These are phyloP conservation scores for Trebouxia sp. DNA, from an alignment of 139 green algal species.

Conservation along the genomic window DNA sequence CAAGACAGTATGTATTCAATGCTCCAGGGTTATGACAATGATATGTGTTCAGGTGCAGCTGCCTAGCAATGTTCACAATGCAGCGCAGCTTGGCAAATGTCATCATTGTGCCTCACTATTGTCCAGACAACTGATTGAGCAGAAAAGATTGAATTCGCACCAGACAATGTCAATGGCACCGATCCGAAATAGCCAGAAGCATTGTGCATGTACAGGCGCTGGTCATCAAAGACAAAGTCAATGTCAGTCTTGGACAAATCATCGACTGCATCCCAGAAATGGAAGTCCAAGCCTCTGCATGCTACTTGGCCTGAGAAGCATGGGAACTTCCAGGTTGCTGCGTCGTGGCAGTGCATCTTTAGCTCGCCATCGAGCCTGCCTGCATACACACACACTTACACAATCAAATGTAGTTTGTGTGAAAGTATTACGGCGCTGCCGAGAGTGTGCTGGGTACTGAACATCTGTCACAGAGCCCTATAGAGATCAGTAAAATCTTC, in stretches of 20 bases:
- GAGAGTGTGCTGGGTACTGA: too few species aligned
- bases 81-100: not conserved
- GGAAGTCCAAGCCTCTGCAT: slow-evolving; percentile 64
- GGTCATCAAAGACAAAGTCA: slow-evolving; percentile 90
- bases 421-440: too few species aligned
- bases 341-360: slow-evolving; percentile 53
- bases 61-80: not conserved
- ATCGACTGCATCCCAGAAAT: slow-evolving; percentile 96
- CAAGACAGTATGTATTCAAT: too few species aligned
- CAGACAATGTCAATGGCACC: slow-evolving; percentile 66
- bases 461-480: too few species aligned
- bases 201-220: slow-evolving; percentile 91
- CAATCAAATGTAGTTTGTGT: not conserved
- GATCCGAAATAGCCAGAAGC: slow-evolving; percentile 80
- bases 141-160: not conserved
- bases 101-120: not conserved
- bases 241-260: slow-evolving; percentile 76
- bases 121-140: not conserved
- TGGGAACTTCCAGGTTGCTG: slow-evolving; percentile 77
- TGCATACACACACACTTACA: not conserved
- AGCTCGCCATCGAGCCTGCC: slow-evolving; percentile 70
- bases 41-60: not conserved
- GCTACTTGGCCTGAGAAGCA: slow-evolving; percentile 63
- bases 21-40: slow-evolving; percentile 25
- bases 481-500: too few species aligned